Percentiles rank a stretch among this genome's conserved stretches.
These are phyloP conservation scores for Rhodotorula sp. DNA, from an alignment of 1,284 basidiomycete species.

Conservation along the genomic window DNA sequence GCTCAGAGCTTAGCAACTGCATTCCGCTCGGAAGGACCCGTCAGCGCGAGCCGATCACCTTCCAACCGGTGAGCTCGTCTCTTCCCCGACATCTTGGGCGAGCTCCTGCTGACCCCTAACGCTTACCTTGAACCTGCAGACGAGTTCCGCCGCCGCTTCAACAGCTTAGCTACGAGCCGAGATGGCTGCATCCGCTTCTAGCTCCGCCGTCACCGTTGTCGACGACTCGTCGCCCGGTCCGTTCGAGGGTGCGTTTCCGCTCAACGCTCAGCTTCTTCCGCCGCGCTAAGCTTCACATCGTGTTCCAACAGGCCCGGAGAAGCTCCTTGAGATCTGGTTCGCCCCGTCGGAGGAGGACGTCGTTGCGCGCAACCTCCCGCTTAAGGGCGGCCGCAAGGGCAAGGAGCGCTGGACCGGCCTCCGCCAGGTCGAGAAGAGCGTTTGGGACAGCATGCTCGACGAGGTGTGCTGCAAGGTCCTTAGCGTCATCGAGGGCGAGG, in stretches of 20 bases:
- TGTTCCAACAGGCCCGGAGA: constrained; percentile 67
- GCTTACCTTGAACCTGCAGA: too few relatives aligned
- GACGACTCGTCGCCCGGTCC: constrained; percentile 40
- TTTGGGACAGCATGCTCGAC: constrained; percentile 97
- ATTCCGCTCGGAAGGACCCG: not conserved
- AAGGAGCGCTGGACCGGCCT: constrained; percentile 61
- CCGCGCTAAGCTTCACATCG: too few relatives aligned
- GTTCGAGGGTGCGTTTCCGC: constrained; percentile 20
- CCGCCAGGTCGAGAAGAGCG: constrained; percentile 68
- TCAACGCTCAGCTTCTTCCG: not conserved
- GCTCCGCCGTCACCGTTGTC: constrained; percentile 25
- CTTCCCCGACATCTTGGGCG: not conserved
- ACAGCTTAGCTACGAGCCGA: too few relatives aligned
- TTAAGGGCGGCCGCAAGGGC: constrained; percentile 38
- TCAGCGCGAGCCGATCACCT: not conserved
- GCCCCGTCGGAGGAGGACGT: constrained; percentile 69
- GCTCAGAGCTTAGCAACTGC: not conserved
- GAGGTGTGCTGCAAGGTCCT: constrained; percentile 97
- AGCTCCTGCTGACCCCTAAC: not conserved
- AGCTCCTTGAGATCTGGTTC: constrained; percentile 98
- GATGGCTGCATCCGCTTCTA: not conserved
- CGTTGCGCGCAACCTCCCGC: constrained; percentile 43
- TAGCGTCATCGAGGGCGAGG: constrained; percentile 79
- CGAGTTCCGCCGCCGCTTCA: not conserved
- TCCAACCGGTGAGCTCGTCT: not conserved